These are phyloP conservation scores for Moesziomyces sp. DNA, from an alignment of 1,284 basidiomycete species.

Conservation along the genomic window DNA sequence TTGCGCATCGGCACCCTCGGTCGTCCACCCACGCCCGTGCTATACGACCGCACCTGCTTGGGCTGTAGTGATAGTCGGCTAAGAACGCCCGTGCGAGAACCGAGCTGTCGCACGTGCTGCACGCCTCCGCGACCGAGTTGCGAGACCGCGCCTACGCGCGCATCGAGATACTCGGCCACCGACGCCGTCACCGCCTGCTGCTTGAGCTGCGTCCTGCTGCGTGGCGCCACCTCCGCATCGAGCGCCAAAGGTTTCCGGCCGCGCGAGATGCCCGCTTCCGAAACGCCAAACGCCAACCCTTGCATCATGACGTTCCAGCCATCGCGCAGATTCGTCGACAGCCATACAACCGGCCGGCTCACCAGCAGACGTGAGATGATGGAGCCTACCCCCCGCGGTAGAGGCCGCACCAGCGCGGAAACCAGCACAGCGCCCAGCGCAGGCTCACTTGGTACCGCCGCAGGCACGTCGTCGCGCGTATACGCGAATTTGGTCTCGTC, in stretches of 20 bases:
- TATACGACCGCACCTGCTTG: too few species aligned
- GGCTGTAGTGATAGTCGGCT: too few species aligned
- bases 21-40: background rate
- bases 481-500: conserved; percentile 16
- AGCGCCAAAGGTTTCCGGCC: too few species aligned
- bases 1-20: conserved; percentile 22
- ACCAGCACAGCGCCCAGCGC: conserved; percentile 28
- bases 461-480: conserved; percentile 22
- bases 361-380: conserved; percentile 3
- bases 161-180: too few species aligned
- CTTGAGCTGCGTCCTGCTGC: too few species aligned
- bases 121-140: too few species aligned
- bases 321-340: conserved; percentile 35
- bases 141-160: too few species aligned
- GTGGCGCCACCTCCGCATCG: too few species aligned
- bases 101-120: too few species aligned
- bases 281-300: conserved; percentile 37
- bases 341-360: conserved; percentile 29
- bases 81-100: too few species aligned
- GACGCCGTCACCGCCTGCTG: too few species aligned
- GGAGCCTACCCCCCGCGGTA: conserved; percentile 27
- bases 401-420: conserved; percentile 19
- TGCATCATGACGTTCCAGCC: conserved; percentile 47
- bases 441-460: conserved; percentile 11
- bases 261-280: conserved; percentile 28